phyloP scores from a whole-genome alignment of 179 eudicot species.

The Spergularia azorica region DNA sequence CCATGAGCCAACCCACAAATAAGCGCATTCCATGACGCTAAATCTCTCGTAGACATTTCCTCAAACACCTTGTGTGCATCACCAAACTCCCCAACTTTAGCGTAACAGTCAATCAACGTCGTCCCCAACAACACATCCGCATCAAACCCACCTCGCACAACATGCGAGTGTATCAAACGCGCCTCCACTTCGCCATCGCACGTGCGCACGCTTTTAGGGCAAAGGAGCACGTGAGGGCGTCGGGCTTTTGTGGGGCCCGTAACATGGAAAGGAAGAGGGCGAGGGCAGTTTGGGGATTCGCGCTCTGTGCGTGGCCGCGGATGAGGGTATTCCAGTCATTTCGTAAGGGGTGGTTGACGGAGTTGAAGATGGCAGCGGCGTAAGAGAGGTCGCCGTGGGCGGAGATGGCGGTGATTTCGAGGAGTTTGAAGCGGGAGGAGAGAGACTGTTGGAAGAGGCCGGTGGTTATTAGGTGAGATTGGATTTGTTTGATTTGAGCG shows the following conservation, averaged over 20 bases:
- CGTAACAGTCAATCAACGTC: constrained; percentile 64
- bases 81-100: constrained; percentile 57
- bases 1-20: constrained; percentile 80
- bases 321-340: constrained; percentile 77
- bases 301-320: constrained; percentile 59
- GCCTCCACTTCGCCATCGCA: constrained; percentile 49
- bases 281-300: constrained; percentile 49
- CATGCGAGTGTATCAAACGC: constrained; percentile 48
- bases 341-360: constrained; percentile 44
- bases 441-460: constrained; percentile 46
- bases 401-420: constrained; percentile 60
- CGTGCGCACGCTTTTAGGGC: constrained; percentile 82
- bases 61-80: constrained; percentile 60
- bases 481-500: constrained; percentile 60
- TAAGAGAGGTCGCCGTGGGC: constrained; percentile 48
- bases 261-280: constrained; percentile 41
- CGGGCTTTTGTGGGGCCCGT: constrained; percentile 48
- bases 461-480: constrained; percentile 59
- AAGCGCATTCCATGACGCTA: constrained; percentile 75
- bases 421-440: constrained; percentile 50
- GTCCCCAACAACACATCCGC: constrained; percentile 58
- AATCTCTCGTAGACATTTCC: constrained; percentile 67
- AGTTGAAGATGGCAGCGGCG: constrained; percentile 50
- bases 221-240: constrained; percentile 79
- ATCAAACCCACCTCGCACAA: constrained; percentile 47